Percentiles rank a stretch among this genome's conserved stretches.
Evolutionary conservation across 1,284 basidiomycete species (phyloP).

Genomic region (Heterobasidion parviporum): DNA sequence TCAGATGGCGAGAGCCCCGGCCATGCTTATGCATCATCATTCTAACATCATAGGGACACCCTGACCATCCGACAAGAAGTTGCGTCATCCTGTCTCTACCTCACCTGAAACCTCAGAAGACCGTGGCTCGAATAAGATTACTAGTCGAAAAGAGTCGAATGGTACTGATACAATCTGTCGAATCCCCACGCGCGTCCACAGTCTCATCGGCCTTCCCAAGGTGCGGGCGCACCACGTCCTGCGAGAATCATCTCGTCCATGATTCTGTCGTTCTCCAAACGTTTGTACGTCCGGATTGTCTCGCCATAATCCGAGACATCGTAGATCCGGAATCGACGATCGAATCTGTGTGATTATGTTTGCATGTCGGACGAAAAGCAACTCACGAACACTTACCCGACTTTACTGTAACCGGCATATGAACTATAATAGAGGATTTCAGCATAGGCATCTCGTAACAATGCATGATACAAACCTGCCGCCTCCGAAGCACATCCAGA

Average conservation of each 20-base stretch:
- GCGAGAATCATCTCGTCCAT: constrained; percentile 58
- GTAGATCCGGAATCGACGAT: constrained; percentile 84
- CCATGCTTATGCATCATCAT: too few species aligned
- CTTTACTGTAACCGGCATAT: constrained; percentile 78
- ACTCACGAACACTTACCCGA: constrained; percentile 40
- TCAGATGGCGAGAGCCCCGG: too few species aligned
- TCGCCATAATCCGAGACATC: constrained; percentile 84
- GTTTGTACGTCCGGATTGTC: constrained; percentile 83
- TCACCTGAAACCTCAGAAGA: too few species aligned
- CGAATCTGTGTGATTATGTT: constrained; percentile 49
- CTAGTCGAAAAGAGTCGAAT: too few species aligned
- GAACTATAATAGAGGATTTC: constrained; percentile 36
- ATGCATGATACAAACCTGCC: constrained; percentile 49
- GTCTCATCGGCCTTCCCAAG: neutral
- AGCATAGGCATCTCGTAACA: neutral
- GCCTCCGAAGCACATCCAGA: constrained; percentile 95
- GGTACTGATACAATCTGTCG: too few species aligned
- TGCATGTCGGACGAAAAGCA: neutral
- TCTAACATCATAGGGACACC: too few species aligned
- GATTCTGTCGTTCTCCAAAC: constrained; percentile 67
- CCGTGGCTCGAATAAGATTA: too few species aligned
- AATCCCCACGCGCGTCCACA: too few species aligned
- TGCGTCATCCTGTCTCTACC: too few species aligned
- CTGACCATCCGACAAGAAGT: too few species aligned
- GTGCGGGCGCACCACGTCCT: constrained; percentile 30